Base-by-base conservation (phyloP, 331 rosid species). In the Ulmus americana region DNA sequence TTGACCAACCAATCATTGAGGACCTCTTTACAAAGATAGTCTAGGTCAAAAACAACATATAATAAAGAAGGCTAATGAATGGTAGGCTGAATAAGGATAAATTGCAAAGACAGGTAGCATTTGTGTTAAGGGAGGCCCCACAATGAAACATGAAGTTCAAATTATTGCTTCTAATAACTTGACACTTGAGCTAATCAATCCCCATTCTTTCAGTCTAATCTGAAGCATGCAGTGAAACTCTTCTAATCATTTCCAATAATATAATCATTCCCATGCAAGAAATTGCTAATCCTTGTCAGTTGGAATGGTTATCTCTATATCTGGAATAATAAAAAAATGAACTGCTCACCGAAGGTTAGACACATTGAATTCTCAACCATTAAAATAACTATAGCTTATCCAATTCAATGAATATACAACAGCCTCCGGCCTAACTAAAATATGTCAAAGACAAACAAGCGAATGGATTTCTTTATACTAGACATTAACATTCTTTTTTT, bases 361-460 rank as follows among this genome's bases (percentile, higher is more conserved):
- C 74, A 68, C 70, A 47, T 68, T 45, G 69, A 67, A 68, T 58
- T 35, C 52, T 48, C 39, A 13, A 7, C 20, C 12, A 49, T 41
- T 46, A 22, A 50, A 12, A 49, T 8, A 22, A 66, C n/a, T 20
- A 64, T 56, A 50, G 35, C 62, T 64, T 44, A 51, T 51, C 35
- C 54, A 52, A 14, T 61, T 60, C 67, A 67, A 70, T 52, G 40
- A 59, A 67, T 61, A 56, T 0, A 5, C 63, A 8, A 58, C 22
- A 7, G 63, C 45, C 60, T 68, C 41, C 20, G 40, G 38, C 73
- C 42, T 14, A 76, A 47, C 62, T 64, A 60, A 76, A 73, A 69
- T 46, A 75, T 68, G 65, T 70, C 70, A 68, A 64, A 39, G 65
- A 52, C 56, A 35, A 14, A 22, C 63, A 61, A 16, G 61, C 42